A percentile compares a stretch with the other conserved stretches of the same genome.
These are phyloP conservation scores for Fusarium sp. DNA, from an alignment of 2,329 filamentous ascomycete genomes.

Conservation along the genomic window DNA sequence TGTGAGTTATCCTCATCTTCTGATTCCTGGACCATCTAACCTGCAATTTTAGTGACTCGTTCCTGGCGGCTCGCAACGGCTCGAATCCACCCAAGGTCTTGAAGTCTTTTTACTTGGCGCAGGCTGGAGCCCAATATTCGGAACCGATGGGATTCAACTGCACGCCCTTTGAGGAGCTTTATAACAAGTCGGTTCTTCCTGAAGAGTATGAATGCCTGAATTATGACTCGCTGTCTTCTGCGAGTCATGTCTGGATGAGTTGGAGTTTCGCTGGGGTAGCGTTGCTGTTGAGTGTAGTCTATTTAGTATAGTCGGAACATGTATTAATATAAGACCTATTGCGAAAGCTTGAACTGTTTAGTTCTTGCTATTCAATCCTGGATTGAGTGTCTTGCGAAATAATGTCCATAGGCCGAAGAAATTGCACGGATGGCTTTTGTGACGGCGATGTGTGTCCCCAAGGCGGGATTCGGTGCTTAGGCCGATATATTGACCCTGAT, in stretches of 20 bases:
- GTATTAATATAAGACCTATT: background rate
- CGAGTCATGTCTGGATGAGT: background rate
- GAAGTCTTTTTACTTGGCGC: slow-evolving; percentile 5
- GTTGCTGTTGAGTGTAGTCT: background rate
- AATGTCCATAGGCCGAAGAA: background rate
- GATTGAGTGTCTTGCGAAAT: background rate
- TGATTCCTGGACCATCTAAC: background rate
- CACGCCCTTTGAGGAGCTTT: slow-evolving; percentile 23
- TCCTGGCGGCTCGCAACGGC: slow-evolving; percentile 12
- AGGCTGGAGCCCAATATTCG: background rate
- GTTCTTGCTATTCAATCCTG: background rate
- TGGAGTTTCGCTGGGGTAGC: background rate
- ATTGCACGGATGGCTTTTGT: too few species aligned
- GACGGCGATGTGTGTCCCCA: background rate
- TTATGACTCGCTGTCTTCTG: background rate
- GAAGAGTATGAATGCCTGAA: background rate
- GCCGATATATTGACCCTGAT: background rate
- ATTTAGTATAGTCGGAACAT: background rate
- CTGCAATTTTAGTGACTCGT: slow-evolving; percentile 22
- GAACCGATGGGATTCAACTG: slow-evolving; percentile 13
- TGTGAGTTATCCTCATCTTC: slow-evolving; percentile 9
- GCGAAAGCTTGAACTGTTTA: background rate
- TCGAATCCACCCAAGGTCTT: slow-evolving; percentile 14
- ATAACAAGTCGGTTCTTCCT: slow-evolving; percentile 6
- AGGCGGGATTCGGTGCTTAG: background rate